These are phyloP conservation scores for Colletotrichum caudatum DNA, from an alignment of 2,329 filamentous ascomycete genomes.

Conservation along the genomic window DNA sequence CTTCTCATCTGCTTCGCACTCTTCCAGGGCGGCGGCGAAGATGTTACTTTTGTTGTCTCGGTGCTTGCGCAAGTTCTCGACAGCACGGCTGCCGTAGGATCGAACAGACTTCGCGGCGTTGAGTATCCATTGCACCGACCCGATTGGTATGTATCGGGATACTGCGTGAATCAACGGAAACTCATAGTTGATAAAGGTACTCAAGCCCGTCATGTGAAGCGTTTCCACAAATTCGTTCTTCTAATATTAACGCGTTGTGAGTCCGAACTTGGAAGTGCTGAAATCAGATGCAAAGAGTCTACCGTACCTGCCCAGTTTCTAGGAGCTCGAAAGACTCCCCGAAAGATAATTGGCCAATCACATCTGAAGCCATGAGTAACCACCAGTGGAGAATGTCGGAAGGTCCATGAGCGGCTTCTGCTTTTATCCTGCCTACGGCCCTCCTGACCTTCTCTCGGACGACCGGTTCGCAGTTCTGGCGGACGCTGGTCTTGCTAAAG, in stretches of 20 bases:
- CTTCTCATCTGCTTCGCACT: slow-evolving; percentile 22
- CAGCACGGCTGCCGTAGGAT: slow-evolving; percentile 10
- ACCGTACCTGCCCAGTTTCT: slow-evolving; percentile 60
- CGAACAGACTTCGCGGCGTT: neutral
- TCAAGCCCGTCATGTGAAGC: neutral
- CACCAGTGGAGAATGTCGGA: slow-evolving; percentile 66
- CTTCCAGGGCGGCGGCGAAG: slow-evolving; percentile 18
- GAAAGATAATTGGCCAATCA: slow-evolving; percentile 66
- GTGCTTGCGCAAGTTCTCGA: slow-evolving; percentile 17
- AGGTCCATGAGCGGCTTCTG: slow-evolving; percentile 55
- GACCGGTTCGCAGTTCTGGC: slow-evolving; percentile 46
- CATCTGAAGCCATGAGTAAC: slow-evolving; percentile 65
- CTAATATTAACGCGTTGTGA: neutral
- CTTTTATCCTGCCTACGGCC: slow-evolving; percentile 56
- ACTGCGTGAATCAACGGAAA: slow-evolving; percentile 11
- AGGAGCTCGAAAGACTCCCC: slow-evolving; percentile 67
- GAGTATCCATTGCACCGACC: neutral
- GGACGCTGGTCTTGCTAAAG: slow-evolving; percentile 53
- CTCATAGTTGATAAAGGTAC: neutral
- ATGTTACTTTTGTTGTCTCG: slow-evolving; percentile 20
- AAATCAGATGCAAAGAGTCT: neutral
- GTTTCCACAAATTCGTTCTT: neutral
- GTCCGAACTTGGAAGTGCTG: neutral
- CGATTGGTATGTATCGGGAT: neutral
- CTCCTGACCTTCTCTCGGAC: slow-evolving; percentile 54